Evolutionary conservation across 2,329 filamentous ascomycete species (phyloP), one percentile per base, ranked within the genome.

Genomic region (Huntiella savannae): DNA sequence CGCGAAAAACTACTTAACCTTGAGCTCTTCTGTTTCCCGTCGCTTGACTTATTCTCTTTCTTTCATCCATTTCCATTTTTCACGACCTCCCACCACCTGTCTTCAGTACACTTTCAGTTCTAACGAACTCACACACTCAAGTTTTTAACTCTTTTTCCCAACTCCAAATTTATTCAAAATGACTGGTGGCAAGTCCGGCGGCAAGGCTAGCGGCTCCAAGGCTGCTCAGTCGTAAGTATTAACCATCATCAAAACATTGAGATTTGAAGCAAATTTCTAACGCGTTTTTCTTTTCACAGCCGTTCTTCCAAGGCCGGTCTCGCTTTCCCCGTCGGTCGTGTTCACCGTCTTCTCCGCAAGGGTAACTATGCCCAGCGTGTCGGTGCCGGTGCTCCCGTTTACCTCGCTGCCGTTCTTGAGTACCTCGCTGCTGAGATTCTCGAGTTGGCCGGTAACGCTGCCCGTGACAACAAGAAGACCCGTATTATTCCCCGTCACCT

Each of bases 381-480:
- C 60, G 88, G 88, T 87, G 88, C 88, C 60, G 96, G 96, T 73
- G 91, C 91, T 53, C 87, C 91, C 54, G 91, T 98, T 57, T 98
- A 98, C 62, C 85, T 96, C 52, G 96, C 91, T 43, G 91, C 91
- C 38, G 91, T 98, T 48, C 82, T 98, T 53, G 91, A 98, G 69
- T 98, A 98, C 63, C 71, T 98, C 55, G 95, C 91, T 51, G 88
- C 88, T 53, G 88, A 98, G 76, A 88, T 98, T 40, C 81, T 98
- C 61, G 91, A 98, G 71, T 71, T 98, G 70, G 91, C 91, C 65
- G 91, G 91, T 59, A 98, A 98, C 67, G 91, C 91, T 59, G 91
- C 91, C 54, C 88, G 91, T 59, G 91, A 98, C 72, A 95, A 96
- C 80, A 98, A 98, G 84, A 96, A 96, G 82, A 98, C 88, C 54